Percentiles rank a stretch among this genome's conserved stretches.
These are phyloP conservation scores for Colletotrichum sp. DNA, from an alignment of 2,329 filamentous ascomycete genomes.

Conservation along the genomic window DNA sequence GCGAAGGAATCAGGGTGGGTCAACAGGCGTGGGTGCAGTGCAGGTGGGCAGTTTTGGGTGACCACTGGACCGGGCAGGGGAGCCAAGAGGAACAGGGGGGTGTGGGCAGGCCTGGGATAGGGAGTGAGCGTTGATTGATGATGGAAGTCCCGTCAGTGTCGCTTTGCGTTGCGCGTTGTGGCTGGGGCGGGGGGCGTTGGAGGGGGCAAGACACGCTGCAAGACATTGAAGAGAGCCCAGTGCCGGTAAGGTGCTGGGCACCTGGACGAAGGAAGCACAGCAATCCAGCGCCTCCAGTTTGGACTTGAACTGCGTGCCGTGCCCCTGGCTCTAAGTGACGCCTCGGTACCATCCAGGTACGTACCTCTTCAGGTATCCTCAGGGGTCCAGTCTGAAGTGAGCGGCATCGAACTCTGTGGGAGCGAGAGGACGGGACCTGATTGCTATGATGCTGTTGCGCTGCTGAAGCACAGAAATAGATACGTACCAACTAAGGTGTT, in stretches of 20 bases:
- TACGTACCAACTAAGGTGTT: neutral
- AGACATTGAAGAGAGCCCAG: neutral
- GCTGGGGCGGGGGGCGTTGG: neutral
- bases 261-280: neutral
- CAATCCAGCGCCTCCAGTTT: neutral
- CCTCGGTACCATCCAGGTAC: neutral
- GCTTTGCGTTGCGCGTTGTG: constrained; percentile 6
- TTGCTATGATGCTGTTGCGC: neutral
- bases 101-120: neutral
- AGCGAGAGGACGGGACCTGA: neutral
- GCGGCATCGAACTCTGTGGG: neutral
- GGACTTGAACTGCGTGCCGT: neutral
- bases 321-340: neutral
- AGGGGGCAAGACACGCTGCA: neutral
- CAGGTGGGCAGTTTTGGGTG: constrained; percentile 3
- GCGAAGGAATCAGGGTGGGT: constrained; percentile 1
- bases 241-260: neutral
- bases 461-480: neutral
- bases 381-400: neutral
- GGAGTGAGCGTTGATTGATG: neutral
- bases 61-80: neutral
- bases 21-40: constrained; percentile 6
- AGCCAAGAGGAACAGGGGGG: constrained; percentile 6
- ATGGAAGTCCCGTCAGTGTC: neutral
- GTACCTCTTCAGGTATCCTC: neutral